phyloP scores from a whole-genome alignment of 495 filamentous ascomycete species.

The Penicillium goetzii region DNA sequence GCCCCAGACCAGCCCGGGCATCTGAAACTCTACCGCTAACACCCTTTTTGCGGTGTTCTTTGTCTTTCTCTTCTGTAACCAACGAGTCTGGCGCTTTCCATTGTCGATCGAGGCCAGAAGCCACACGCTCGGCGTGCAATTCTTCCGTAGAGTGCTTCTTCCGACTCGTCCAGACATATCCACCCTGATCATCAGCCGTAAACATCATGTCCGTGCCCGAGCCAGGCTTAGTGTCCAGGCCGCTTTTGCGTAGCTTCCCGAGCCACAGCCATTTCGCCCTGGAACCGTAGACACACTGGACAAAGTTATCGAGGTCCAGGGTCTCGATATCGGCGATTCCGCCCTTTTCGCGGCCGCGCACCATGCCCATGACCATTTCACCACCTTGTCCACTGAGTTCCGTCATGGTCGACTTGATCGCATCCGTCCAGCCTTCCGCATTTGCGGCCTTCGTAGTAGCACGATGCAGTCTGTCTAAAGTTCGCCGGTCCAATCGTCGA shows the following conservation, averaged over 20 bases:
- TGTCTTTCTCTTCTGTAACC: slow-evolving; percentile 64
- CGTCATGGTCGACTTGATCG: slow-evolving; percentile 92
- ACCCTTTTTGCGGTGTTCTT: slow-evolving; percentile 73
- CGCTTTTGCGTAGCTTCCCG: slow-evolving; percentile 76
- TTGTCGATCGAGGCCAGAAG: slow-evolving; percentile 34
- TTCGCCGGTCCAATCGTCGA: slow-evolving; percentile 78
- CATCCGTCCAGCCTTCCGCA: slow-evolving; percentile 79
- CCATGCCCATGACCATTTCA: slow-evolving; percentile 91
- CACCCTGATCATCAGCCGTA: slow-evolving; percentile 67
- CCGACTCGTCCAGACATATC: slow-evolving; percentile 64
- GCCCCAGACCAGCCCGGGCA: slow-evolving; percentile 78
- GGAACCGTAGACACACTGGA: slow-evolving; percentile 74
- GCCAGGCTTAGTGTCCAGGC: slow-evolving; percentile 50
- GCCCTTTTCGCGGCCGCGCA: slow-evolving; percentile 83
- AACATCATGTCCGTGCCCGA: slow-evolving; percentile 64
- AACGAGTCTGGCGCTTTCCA: slow-evolving; percentile 36
- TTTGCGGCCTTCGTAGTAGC: slow-evolving; percentile 87
- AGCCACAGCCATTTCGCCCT: slow-evolving; percentile 92
- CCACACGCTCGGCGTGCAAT: slow-evolving; percentile 35
- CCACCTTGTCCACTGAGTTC: slow-evolving; percentile 95
- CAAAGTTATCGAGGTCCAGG: slow-evolving; percentile 81
- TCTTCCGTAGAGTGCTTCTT: slow-evolving; percentile 53
- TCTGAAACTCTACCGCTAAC: slow-evolving; percentile 81
- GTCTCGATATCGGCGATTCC: slow-evolving; percentile 93
- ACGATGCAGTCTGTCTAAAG: slow-evolving; percentile 77